A percentile compares a stretch with the other conserved stretches of the same genome.
Evolutionary conservation across 2,329 filamentous ascomycete species (phyloP).

Genomic region (Metarhizium anisopliae): DNA sequence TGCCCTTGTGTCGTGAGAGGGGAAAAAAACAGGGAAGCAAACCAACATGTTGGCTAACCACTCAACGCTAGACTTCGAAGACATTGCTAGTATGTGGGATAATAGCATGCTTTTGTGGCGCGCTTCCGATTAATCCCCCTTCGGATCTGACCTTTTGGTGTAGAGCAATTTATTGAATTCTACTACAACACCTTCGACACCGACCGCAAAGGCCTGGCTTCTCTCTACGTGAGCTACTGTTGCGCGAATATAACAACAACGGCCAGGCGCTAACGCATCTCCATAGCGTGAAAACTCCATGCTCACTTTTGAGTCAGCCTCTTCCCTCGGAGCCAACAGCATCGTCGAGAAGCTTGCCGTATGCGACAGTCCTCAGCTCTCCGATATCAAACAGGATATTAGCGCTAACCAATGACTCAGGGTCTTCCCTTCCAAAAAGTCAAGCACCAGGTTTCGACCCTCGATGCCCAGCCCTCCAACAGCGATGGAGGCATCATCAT

Average conservation of each 20-base stretch:
- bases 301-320: slow-evolving; percentile 79
- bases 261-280: slow-evolving; percentile 3
- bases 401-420: slow-evolving; percentile 35
- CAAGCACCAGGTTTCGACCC: slow-evolving; percentile 64
- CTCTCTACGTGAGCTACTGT: slow-evolving; percentile 68
- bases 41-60: not conserved
- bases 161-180: slow-evolving; percentile 80
- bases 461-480: slow-evolving; percentile 74
- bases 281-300: slow-evolving; percentile 74
- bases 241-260: too few relatives aligned
- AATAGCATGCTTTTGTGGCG: slow-evolving; percentile 2
- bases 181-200: slow-evolving; percentile 86
- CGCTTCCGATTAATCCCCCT: not conserved
- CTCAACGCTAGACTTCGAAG: slow-evolving; percentile 29
- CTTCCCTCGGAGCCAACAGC: slow-evolving; percentile 49
- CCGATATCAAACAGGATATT: not conserved
- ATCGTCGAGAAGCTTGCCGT: slow-evolving; percentile 82
- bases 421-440: slow-evolving; percentile 73
- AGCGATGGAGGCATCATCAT: slow-evolving; percentile 64
- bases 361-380: slow-evolving; percentile 19
- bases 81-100: slow-evolving; percentile 35
- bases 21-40: slow-evolving; percentile 8
- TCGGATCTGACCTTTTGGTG: slow-evolving; percentile 4
- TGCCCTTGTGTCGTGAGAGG: slow-evolving; percentile 1
- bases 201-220: slow-evolving; percentile 53